Percentiles rank a stretch among this genome's conserved stretches.
Evolutionary conservation across 805 yeast species (phyloP).

Genomic region (Cyberlindnera amylophila): DNA sequence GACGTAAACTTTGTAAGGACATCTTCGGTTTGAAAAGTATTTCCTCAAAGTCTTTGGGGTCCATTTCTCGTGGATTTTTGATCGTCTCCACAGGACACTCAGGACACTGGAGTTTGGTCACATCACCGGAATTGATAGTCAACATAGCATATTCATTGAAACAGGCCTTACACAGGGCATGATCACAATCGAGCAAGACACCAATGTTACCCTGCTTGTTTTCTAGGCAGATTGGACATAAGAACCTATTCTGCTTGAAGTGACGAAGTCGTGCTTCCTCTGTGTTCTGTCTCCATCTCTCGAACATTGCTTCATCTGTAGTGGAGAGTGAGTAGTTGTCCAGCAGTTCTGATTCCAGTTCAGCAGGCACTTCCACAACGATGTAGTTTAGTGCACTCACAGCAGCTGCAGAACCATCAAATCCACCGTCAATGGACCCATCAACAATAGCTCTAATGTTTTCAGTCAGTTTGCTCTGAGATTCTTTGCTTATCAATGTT

Average conservation of each 20-base stretch:
- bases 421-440: not conserved
- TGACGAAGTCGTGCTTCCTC: too few relatives aligned
- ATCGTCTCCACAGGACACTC: too few relatives aligned
- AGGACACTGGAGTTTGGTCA: constrained; percentile 47
- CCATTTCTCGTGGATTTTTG: too few relatives aligned
- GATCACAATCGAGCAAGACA: not conserved
- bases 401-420: constrained; percentile 29
- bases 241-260: not conserved
- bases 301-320: not conserved
- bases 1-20: too few relatives aligned
- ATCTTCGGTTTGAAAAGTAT: too few relatives aligned
- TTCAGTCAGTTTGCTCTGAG: not conserved
- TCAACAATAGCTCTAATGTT: not conserved
- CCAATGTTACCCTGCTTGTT: not conserved
- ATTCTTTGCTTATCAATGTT: not conserved
- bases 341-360: constrained; percentile 10
- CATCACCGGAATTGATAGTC: constrained; percentile 44
- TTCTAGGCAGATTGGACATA: not conserved
- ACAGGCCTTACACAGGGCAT: constrained; percentile 31
- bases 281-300: too few relatives aligned
- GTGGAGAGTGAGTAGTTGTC: constrained; percentile 8
- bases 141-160: constrained; percentile 38
- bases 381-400: constrained; percentile 42
- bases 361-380: constrained; percentile 20
- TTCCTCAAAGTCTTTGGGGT: too few relatives aligned